Conservation (phyloP, 192 early-diverging fungal genomes). For the Haplosporangium gracile region DNA sequence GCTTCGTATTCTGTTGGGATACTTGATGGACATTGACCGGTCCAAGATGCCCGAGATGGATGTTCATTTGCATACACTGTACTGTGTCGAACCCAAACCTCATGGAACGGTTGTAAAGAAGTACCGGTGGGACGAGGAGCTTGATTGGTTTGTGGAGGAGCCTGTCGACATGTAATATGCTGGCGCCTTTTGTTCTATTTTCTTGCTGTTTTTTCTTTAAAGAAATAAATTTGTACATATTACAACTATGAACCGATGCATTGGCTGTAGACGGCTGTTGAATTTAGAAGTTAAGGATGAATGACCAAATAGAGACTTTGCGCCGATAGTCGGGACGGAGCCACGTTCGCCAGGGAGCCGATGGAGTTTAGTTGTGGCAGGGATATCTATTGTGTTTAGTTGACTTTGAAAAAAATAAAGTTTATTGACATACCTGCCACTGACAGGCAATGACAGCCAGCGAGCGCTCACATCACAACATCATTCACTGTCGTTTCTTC, state of each 20-base stretch:
- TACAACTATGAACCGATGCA: neutral
- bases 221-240: neutral
- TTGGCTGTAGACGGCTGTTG: neutral
- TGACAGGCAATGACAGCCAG: neutral
- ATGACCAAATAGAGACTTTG: conserved; percentile 5
- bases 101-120: conserved; percentile 73
- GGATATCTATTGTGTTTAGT: neutral
- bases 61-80: conserved; percentile 86
- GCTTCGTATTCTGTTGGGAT: conserved; percentile 89
- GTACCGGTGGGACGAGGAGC: conserved; percentile 45
- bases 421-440: neutral
- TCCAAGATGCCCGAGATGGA: conserved; percentile 84
- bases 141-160: conserved; percentile 49
- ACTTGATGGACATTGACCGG: conserved; percentile 88
- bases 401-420: neutral
- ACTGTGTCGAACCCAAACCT: conserved; percentile 85
- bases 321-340: neutral
- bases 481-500: too few species aligned
- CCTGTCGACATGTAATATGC: conserved; percentile 7
- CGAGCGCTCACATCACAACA: neutral
- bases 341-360: neutral
- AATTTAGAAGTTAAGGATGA: neutral
- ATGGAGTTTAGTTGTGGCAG: too few species aligned
- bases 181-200: neutral
- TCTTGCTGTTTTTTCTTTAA: neutral